Evolutionary conservation across 345 rosid species (phyloP).

Genomic region (Brassica nigra): DNA sequence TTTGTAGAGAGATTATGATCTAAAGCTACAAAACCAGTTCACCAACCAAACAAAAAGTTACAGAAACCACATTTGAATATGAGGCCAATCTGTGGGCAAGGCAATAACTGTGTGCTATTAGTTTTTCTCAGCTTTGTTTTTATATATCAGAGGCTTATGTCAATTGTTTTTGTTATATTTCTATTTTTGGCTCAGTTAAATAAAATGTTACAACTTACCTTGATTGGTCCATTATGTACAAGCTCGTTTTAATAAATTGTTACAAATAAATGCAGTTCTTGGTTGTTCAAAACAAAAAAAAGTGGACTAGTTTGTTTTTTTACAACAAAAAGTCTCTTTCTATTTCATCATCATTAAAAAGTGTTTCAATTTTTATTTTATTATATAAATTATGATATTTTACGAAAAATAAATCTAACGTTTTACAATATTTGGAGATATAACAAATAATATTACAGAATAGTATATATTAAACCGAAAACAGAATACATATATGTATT

Average conservation of each 20-base stretch:
- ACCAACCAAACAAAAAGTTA: neutral
- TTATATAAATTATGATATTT: neutral
- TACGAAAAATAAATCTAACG: neutral
- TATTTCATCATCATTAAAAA: neutral
- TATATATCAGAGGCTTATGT: neutral
- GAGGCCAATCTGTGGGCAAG: conserved; percentile 32
- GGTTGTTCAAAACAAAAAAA: no score
- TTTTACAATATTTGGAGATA: neutral
- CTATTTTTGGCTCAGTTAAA: conserved; percentile 23
- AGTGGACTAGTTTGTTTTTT: neutral
- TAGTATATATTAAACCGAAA: neutral
- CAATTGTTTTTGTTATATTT: conserved; percentile 38
- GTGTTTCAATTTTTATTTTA: neutral
- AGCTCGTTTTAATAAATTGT: conserved; percentile 7
- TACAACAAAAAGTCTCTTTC: neutral
- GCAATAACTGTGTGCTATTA: conserved; percentile 23
- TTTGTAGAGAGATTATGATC: neutral
- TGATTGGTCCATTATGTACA: conserved; percentile 32
- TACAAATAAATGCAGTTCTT: no score
- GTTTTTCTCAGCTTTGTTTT: neutral
- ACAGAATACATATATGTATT: no score
- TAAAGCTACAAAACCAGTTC: conserved; percentile 6
- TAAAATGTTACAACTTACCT: conserved; percentile 27
- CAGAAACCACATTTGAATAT: conserved; percentile 20
- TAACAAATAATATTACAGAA: neutral